Base-by-base conservation (phyloP, 345 rosid genomes). In the Brassica cretica region DNA sequence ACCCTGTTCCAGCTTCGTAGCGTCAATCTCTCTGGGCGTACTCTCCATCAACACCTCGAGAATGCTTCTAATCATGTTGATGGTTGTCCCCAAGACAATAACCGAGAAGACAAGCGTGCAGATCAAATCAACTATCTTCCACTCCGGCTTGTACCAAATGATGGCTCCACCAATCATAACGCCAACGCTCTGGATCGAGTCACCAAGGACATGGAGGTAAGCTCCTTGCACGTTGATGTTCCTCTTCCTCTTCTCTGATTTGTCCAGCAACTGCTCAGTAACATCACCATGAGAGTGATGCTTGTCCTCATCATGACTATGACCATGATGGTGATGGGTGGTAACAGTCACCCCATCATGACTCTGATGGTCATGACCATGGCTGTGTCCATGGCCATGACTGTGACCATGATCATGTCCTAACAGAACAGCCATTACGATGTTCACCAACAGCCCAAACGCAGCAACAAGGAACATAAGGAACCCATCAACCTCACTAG, bases 31-130 rank as follows among this genome's bases (percentile, higher is more conserved):
- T 44, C 97, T 82, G 0, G 97, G 97, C 1, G 97, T 89, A 65
- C 94, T 90, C 86, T 91, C 97, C 97, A 91, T 91, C 75, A 91
- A 81, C 53, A 91, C 94, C 77, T 88, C 94, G 0, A 91, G 84
- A 63, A 91, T 88, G 81, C 19, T 89, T 16, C 97, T 72, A 32
- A 91, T 74, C 94, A 91, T 91, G 77, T 78, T 85, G 75, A 91
- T 83, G 6, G 97, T 91, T 30, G 97, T 91, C 37, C 88, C 90
- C 80, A 91, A 82, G 33, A 89, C 97, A 61, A 89, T 83, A 16
- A 88, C 87, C 0, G 97, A 91, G 78, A 91, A 91, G 61, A 83
- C 64, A 0, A 91, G 84, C 1, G 97, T 91, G 85, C 97, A 91
- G 35, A 91, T 88, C 67, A 91, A 70, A 76, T 91, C 97, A 10